Base-by-base conservation (phyloP, 208 protist species). In the Strigomonas galati region DNA sequence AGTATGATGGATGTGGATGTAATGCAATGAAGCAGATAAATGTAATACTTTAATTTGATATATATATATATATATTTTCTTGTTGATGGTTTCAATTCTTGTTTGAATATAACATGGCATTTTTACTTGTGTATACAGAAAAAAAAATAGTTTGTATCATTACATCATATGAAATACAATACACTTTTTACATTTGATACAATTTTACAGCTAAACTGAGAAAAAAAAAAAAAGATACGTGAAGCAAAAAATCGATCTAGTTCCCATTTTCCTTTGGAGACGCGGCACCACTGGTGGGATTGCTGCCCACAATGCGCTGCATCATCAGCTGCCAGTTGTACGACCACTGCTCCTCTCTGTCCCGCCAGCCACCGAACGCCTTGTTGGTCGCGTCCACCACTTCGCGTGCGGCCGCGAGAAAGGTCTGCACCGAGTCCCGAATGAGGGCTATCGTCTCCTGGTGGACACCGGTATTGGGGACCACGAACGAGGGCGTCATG, bases 271-370 rank as follows among this genome's bases (percentile, higher is more conserved):
- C 7, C 10, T 40, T 14, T 14, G 35, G 35, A 10, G 35, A 40
- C 7, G 10, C 7, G 10, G 10, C 7, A 10, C 10, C 35, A 40
- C 35, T 10, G 7, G 7, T 10, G 10, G 35, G 7, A 10, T 4
- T 4, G 35, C 35, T 40, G 46, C 52, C 10, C 52, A 73, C 26
- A n/a, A 92, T 59, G 30, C 71, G 74, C 12, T 72, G 51, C 24
- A 91, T 30, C 23, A 76, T 83, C 17, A 91, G 80, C 1, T 51
- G 61, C 89, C 89, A 94, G 30, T 71, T 84, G 37, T 84, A 69
- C 43, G 54, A 40, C 74, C 85, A 88, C 68, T 81, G 69, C 26
- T 40, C 64, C 67, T 92, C 89, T 17, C 81, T 74, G 26, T 76
- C 69, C 59, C 69, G 62, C 81, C 79, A 91, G 24, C 77, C 63